phyloP scores from a whole-genome alignment of 768 basidiomycete genomes.

The Sistotremastrum niveocremeum region DNA sequence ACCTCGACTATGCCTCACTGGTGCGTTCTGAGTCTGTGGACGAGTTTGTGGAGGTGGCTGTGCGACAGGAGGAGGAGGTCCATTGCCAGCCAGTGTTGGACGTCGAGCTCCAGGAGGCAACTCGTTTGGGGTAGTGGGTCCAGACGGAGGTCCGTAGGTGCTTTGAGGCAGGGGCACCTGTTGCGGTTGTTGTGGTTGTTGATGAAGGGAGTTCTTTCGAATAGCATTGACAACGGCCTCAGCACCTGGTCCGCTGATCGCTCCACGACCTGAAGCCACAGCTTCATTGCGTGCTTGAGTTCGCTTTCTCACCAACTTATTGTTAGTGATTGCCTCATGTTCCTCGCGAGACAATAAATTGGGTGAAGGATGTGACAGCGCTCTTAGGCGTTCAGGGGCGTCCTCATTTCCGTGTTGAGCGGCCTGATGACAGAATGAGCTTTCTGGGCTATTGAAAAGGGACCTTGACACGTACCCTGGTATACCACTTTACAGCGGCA shows the following conservation, averaged over 20 bases:
- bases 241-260: constrained; percentile 13
- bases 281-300: constrained; percentile 39
- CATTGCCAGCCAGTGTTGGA: constrained; percentile 1
- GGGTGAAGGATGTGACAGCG: constrained; percentile 47
- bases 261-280: constrained; percentile 3
- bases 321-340: constrained; percentile 67
- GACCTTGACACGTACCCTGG: constrained; percentile 27
- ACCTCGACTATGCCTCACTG: background rate
- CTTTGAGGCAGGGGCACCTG: constrained; percentile 1
- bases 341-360: constrained; percentile 61
- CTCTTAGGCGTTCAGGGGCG: constrained; percentile 58
- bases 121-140: background rate
- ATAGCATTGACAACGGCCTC: constrained; percentile 39
- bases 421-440: constrained; percentile 32
- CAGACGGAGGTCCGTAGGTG: background rate
- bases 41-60: constrained; percentile 3
- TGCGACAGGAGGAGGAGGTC: background rate
- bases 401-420: constrained; percentile 68
- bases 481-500: constrained; percentile 69
- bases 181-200: constrained; percentile 5
- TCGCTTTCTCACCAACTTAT: constrained; percentile 68
- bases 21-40: constrained; percentile 4
- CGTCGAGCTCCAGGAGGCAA: constrained; percentile 5
- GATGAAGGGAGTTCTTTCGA: constrained; percentile 31
- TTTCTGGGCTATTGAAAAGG: background rate